These are phyloP conservation scores for Claviceps humidiphila DNA, from an alignment of 2,329 filamentous ascomycete genomes.

Conservation along the genomic window DNA sequence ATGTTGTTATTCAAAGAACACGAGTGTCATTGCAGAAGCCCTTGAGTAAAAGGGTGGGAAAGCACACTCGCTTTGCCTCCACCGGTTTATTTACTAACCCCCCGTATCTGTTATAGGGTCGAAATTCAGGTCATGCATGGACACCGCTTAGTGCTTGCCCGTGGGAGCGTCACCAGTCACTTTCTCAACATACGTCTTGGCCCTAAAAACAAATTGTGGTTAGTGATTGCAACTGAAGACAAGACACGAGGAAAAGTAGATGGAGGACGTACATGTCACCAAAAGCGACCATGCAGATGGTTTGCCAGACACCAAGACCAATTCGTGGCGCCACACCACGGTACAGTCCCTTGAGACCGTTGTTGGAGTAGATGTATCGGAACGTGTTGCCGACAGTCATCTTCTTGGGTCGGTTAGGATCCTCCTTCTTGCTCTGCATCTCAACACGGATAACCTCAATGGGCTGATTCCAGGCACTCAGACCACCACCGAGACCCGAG, in stretches of 20 bases:
- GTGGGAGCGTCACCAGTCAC: conserved; percentile 50
- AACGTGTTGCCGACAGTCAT: conserved; percentile 85
- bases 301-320: conserved; percentile 96
- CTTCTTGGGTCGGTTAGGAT: conserved; percentile 97
- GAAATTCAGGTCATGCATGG: background rate
- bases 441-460: conserved; percentile 99
- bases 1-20: too few species aligned
- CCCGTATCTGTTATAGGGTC: background rate
- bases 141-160: conserved; percentile 47
- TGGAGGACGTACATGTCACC: conserved; percentile 72
- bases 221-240: background rate
- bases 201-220: conserved; percentile 26
- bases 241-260: conserved; percentile 2
- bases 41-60: too few species aligned
- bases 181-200: conserved; percentile 54
- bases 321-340: conserved; percentile 90
- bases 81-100: too few species aligned
- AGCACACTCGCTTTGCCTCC: too few species aligned
- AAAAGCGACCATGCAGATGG: conserved; percentile 97
- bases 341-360: conserved; percentile 86
- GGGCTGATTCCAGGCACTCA: conserved; percentile 97
- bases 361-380: conserved; percentile 79
- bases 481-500: conserved; percentile 75
- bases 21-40: too few species aligned
- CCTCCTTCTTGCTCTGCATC: conserved; percentile 98